Base-by-base conservation (phyloP, 139 green algal species). In the Chlamydomonas sp. region DNA sequence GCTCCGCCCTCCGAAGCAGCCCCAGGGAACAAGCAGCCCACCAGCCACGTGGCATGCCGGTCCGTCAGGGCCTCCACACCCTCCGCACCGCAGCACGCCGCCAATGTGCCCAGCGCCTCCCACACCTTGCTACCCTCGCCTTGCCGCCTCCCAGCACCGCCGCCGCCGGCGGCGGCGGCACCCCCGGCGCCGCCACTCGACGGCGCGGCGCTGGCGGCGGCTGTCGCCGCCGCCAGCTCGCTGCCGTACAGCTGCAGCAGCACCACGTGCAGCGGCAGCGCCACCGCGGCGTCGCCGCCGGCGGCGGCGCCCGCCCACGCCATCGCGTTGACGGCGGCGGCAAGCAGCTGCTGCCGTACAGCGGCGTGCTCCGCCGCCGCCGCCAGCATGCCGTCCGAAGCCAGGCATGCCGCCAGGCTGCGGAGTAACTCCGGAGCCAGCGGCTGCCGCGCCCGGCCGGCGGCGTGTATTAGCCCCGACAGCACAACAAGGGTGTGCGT, bases 401-500 rank as follows among this genome's bases (percentile, higher is more conserved):
- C 86, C 63, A 93, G 83, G 61, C 61, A 61, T 0, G 14, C 77
- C 3, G 88, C 90, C 16, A 95, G 79, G 67, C 79, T 31, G 18
- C 60, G 14, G 67, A 91, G 82, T 82, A 89, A 59, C 63, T 59
- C 1, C 66, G 76, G 58, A 74, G 89, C 81, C 59, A 92, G 67
- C 57, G 20, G 63, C 68, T 89, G 82, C 15, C 63, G 18, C 57
- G 90, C 86, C 57, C 58, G 67, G 9, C 83, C 90, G 1, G 93
- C 93, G 15, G 94, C 93, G 72, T 94, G 85, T 57, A 96, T 63
- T 79, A 97, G 78, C 8, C 90, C 92, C 1, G 94, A 92, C 60
- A 96, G 83, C 18, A 97, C 90, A 31, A 96, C 93, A n/a, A 98
- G 91, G 1, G 91, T 89, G 63, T 94, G 94, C 15, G 94, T 93